These are phyloP conservation scores for Sophora flavescens DNA, from an alignment of 306 rosid species.

Conservation along the genomic window DNA sequence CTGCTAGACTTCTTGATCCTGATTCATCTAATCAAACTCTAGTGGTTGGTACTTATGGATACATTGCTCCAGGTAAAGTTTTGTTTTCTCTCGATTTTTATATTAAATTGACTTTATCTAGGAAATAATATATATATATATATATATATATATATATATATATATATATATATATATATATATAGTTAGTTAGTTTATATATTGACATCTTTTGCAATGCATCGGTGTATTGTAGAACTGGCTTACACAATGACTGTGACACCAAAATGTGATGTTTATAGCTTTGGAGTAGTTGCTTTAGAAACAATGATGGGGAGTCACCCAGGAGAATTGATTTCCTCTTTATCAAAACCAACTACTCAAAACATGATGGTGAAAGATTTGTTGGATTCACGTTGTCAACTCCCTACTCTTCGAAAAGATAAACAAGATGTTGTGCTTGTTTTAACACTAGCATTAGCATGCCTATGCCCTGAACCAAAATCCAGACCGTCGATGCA, in stretches of 20 bases:
- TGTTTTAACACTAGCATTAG: background rate
- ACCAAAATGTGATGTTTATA: constrained; percentile 37
- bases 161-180: too few species aligned
- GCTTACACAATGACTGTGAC: constrained; percentile 4
- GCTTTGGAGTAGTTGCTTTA: constrained; percentile 25
- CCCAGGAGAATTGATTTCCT: background rate
- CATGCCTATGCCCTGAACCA: background rate
- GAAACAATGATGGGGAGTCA: constrained; percentile 35
- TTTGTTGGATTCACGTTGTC: constrained; percentile 1
- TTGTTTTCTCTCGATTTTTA: background rate
- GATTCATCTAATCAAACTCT: constrained; percentile 21
- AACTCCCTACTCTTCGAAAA: background rate
- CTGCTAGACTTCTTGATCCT: too few species aligned
- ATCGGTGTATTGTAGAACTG: background rate
- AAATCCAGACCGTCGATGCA: constrained; percentile 35
- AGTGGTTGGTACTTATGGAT: constrained; percentile 9
- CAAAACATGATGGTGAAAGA: constrained; percentile 17
- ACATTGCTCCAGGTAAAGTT: constrained; percentile 33
- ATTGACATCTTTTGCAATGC: too few species aligned
- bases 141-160: too few species aligned
- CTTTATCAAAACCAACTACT: background rate
- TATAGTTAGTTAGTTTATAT: too few species aligned
- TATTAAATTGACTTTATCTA: too few species aligned
- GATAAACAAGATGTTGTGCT: background rate
- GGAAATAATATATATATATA: too few species aligned